Percentiles rank a stretch among this genome's conserved stretches.
phyloP scores from a whole-genome alignment of 495 filamentous ascomycete species.

The Annulohypoxylon nitens region DNA sequence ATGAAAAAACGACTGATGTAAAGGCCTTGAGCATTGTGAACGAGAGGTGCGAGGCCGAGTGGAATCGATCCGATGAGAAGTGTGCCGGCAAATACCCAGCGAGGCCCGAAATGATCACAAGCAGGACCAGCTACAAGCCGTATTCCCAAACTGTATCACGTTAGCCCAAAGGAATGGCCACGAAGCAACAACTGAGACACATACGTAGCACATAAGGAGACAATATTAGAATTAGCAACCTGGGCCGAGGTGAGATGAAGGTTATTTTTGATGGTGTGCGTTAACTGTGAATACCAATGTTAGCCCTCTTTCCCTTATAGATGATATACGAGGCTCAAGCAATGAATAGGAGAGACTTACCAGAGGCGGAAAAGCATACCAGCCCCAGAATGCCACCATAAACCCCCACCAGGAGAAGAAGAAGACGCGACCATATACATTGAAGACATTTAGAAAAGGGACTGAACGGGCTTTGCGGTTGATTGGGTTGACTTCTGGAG shows the following conservation, averaged over 20 bases:
- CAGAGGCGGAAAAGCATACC: constrained; percentile 88
- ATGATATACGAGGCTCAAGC: background rate
- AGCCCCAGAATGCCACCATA: constrained; percentile 95
- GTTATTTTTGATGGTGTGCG: constrained; percentile 81
- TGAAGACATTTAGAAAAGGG: constrained; percentile 82
- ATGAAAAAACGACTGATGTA: constrained; percentile 90
- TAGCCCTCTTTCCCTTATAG: constrained; percentile 17
- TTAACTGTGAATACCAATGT: constrained; percentile 65
- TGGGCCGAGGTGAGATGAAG: constrained; percentile 77
- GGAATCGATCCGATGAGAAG: constrained; percentile 84
- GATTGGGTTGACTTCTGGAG: constrained; percentile 77
- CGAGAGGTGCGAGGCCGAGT: constrained; percentile 83
- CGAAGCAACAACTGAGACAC: constrained; percentile 45
- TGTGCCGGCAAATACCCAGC: constrained; percentile 80
- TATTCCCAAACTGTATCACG: constrained; percentile 72
- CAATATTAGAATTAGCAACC: constrained; percentile 91
- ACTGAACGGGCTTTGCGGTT: constrained; percentile 85
- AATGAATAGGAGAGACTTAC: constrained; percentile 60
- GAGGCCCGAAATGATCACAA: constrained; percentile 88
- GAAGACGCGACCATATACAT: constrained; percentile 87
- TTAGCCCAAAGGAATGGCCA: constrained; percentile 14
- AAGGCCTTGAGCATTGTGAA: constrained; percentile 76
- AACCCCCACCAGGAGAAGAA: constrained; percentile 97
- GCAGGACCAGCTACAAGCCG: constrained; percentile 85
- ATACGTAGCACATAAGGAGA: constrained; percentile 88